These are phyloP conservation scores for Botryotinia convoluta DNA, from an alignment of 2,329 filamentous ascomycete genomes.

Conservation along the genomic window DNA sequence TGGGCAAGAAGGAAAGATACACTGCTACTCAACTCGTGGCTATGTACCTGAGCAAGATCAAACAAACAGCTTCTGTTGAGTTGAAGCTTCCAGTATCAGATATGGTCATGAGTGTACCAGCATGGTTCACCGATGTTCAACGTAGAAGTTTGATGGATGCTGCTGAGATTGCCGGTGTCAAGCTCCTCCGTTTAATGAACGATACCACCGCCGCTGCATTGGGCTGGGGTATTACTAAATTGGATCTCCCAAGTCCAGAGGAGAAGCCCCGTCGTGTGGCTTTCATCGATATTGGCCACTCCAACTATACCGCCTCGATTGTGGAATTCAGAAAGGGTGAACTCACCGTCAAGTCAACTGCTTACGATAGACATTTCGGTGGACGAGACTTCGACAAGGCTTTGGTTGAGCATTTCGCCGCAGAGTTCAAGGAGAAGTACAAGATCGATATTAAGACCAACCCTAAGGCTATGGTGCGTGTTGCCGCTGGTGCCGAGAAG, in stretches of 20 bases:
- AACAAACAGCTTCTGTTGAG: conserved; percentile 81
- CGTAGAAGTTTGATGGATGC: conserved; percentile 87
- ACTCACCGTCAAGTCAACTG: conserved; percentile 86
- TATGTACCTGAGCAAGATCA: conserved; percentile 96
- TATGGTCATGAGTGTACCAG: conserved; percentile 88
- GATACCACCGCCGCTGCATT: conserved; percentile 95
- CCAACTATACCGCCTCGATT: conserved; percentile 90
- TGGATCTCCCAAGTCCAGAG: conserved; percentile 82
- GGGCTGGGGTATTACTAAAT: conserved; percentile 96
- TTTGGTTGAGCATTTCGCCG: conserved; percentile 88
- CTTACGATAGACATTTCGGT: conserved; percentile 94
- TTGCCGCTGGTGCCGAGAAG: conserved; percentile 88
- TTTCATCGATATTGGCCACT: conserved; percentile 94
- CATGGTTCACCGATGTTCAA: conserved; percentile 97
- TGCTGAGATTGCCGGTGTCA: conserved; percentile 88
- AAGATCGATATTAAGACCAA: conserved; percentile 94
- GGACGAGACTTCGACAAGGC: conserved; percentile 96
- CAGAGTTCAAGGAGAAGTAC: conserved; percentile 96
- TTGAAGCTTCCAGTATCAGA: conserved; percentile 89
- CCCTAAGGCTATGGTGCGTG: conserved; percentile 83
- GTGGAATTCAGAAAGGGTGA: conserved; percentile 98
- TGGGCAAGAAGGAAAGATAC: conserved; percentile 94
- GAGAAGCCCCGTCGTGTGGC: conserved; percentile 89
- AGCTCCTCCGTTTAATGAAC: conserved; percentile 92
- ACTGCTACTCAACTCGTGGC: conserved; percentile 89